Base-by-base conservation (phyloP, 768 basidiomycete genomes). In the Collybiopsis confluens region DNA sequence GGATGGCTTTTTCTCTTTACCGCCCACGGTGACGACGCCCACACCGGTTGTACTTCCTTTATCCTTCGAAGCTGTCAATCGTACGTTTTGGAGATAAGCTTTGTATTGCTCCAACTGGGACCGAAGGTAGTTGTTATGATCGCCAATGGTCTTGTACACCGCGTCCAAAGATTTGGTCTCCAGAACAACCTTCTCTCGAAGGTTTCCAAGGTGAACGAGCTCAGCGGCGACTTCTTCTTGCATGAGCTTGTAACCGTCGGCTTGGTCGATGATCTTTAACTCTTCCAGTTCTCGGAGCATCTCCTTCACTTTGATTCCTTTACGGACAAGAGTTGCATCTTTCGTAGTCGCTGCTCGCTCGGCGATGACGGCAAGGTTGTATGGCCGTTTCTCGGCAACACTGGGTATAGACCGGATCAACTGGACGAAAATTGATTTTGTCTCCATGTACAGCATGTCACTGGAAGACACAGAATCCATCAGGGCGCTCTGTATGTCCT, bases 401-500 rank as follows among this genome's bases (percentile, higher is more conserved):
- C 86, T 80, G 1, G 96, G 96, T 53, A 99, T 82, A 28, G 95
- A 98, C 60, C 97, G 94, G 54, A 99, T 85, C 50, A 98, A 83
- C 67, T 98, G 94, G 28, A 98, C 97, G 61, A 99, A 94, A 65
- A 98, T 98, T 6, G 96, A 98, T 74, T 99, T 99, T 54, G 97
- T 91, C 68, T 99, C 97, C 94, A 98, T 98, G 75, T 98, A 99
- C 27, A 98, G 83, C 85, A 99, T 96, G 71, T 99, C 97, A 66
- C 90, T 90, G 42, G 94, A 93, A 21, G 97, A 98, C 26, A 99
- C 89, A 23, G 92, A 91, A 69, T 95, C 94, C 87, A 98, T 94
- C 54, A 99, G 81, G 1, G 96, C 92, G 41, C 88, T 95, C 59
- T 96, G 92, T 43, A 98, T 86, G 65, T 99, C 97, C 62, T 98